These are phyloP conservation scores for Penicillium dipodomyicola DNA, from an alignment of 495 filamentous ascomycete species.

Conservation along the genomic window DNA sequence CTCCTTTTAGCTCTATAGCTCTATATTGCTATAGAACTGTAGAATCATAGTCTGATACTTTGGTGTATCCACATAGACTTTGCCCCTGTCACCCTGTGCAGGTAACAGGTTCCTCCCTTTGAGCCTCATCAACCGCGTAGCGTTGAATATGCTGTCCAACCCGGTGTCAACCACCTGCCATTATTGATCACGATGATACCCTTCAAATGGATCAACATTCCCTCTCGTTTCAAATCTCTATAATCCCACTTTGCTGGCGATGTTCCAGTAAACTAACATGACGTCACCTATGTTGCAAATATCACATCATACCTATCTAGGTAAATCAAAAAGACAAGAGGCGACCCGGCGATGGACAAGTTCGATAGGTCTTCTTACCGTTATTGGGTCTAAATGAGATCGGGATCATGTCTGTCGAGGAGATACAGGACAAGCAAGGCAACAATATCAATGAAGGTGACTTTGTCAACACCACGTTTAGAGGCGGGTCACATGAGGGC, in stretches of 20 bases:
- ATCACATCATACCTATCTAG: constrained; percentile 9
- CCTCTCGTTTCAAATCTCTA: not conserved
- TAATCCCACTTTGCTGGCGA: not conserved
- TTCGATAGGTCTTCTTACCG: not conserved
- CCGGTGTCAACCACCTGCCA: not conserved
- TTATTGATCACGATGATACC: not conserved
- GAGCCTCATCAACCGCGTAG: constrained; percentile 9
- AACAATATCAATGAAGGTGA: constrained; percentile 21
- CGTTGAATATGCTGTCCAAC: not conserved
- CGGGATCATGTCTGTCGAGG: constrained; percentile 9
- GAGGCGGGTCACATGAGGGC: constrained; percentile 22
- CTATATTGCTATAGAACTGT: not conserved
- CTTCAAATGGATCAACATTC: not conserved
- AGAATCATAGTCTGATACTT: not conserved
- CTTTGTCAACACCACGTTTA: constrained; percentile 19
- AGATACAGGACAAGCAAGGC: constrained; percentile 19
- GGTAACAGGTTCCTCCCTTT: not conserved
- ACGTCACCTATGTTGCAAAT: constrained; percentile 11
- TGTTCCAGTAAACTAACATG: not conserved
- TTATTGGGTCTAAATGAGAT: not conserved
- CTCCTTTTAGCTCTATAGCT: not conserved
- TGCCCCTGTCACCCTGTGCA: constrained; percentile 1
- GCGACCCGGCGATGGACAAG: not conserved
- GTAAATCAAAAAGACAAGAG: not conserved
- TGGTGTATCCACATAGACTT: not conserved